Base-by-base conservation (phyloP, 805 yeast species). In the Danielia reshetovae region DNA sequence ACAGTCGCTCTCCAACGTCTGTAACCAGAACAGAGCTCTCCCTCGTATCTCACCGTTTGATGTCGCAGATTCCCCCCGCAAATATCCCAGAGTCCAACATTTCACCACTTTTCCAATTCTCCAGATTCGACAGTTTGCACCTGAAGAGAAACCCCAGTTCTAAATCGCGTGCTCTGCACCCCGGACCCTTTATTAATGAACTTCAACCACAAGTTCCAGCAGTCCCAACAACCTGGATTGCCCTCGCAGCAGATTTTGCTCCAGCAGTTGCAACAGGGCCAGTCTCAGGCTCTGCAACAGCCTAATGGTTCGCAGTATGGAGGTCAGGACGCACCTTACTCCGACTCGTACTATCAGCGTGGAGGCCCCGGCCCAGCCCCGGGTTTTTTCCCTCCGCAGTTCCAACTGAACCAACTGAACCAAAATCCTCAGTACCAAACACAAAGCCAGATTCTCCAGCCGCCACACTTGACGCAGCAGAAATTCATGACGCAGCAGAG, bases 221-320 rank as follows among this genome's bases (percentile, higher is more conserved):
- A 34, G 40, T 27, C 37, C 18, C 61, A 52, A 32, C 55, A 42
- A 32, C 56, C 57, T 9, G 61, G 56, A 38, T 46, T 63, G 33
- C 72, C 65, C 35, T 65, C 69, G 18, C 72, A 67, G 41, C 72
- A 65, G 45, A 53, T 64, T 12, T 54, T 66, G 42, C 55, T 65
- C 34, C 71, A 63, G 45, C 71, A 64, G 42, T 55, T 65, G 34
- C 72, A 63, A 38, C 68, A 62, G 31, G 65, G 65, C 10, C 65
- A 56, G 31, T 29, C 53, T n/a, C 32, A 17, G 31, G 12, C 27
- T 8, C 39, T 13, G n/a, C 59, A 61, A 14, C 60, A 51, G 27
- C 44, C 38, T 7, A 12, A 32, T 9, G 33, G 27, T 24, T 28
- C 28, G 25, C 38, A 29, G 24, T 35, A 45, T 45, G 36, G 46